Evolutionary conservation across 2,329 filamentous ascomycete species (phyloP), one percentile per base, ranked within the genome.

Genomic region (Fusarium musae): DNA sequence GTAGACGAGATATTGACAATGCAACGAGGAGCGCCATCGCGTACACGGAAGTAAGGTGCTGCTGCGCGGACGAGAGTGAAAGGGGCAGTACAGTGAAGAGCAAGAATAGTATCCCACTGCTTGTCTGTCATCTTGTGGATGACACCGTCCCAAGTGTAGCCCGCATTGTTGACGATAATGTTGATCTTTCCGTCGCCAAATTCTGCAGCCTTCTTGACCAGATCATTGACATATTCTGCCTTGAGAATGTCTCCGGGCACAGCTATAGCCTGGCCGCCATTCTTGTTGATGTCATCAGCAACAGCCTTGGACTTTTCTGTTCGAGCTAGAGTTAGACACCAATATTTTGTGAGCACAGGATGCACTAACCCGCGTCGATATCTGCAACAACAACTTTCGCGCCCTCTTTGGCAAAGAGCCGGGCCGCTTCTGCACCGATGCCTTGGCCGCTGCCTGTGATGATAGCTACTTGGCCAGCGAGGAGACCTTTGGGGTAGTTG

Each of bases 71-170:
- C 86, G 59, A 97, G 91, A 80, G 92, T 92, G 87, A 97, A 97
- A 16, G 95, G 95, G 5, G 93, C 94, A 17, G 93, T 96, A 80
- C 89, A 91, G 87, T 97, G 95, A 53, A 97, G 87, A 28, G 92
- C 90, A 36, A 97, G 84, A 81, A 97, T 97, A 57, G 92, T 95
- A 71, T 96, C 92, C 93, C 93, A 97, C 87, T 97, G 94, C 85
- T 93, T 93, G 85, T 97, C 93, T 21, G 91, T 93, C 87, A 94
- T 96, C 87, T 96, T 97, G 87, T 97, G 93, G 75, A 97, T 94
- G 43, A 97, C 94, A 11, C 92, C 95, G 81, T 97, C 95, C 93
- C 94, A 97, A 2, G 95, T 97, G 83, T 94, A 97, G 46, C 94
- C 94, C 2, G 94, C 95, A 81, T 97, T 97, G 83, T 97, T 97